Evolutionary conservation across 1,139 yeast genomes (phyloP).

Genomic region (Sugiyamaella sp.): DNA sequence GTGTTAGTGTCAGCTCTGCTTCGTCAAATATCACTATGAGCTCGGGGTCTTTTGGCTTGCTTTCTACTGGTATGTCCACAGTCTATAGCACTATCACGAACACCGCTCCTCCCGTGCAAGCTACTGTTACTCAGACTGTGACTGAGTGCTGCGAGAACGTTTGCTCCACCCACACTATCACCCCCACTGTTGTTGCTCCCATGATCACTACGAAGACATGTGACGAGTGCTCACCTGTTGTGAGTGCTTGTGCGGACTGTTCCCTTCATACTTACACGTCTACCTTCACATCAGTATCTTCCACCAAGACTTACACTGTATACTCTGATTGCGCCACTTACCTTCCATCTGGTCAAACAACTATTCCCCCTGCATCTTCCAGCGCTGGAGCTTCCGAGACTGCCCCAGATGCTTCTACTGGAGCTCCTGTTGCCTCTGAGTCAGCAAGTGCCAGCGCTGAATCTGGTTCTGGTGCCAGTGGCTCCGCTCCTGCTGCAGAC

Average conservation of each 20-base stretch:
- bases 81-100: conserved; percentile 3
- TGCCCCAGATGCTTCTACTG: conserved; percentile 3
- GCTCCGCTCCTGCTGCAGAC: conserved; percentile 11
- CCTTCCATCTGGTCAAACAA: conserved; percentile 16
- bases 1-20: background rate
- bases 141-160: conserved; percentile 33
- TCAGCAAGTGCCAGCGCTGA: conserved; percentile 17
- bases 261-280: conserved; percentile 24
- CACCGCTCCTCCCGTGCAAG: conserved; percentile 6
- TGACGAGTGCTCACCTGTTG: conserved; percentile 27
- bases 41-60: conserved; percentile 5
- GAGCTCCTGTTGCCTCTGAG: conserved; percentile 16
- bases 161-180: conserved; percentile 32
- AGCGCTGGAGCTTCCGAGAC: conserved; percentile 1
- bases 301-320: conserved; percentile 27
- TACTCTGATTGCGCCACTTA: conserved; percentile 30
- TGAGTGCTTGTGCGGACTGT: conserved; percentile 29
- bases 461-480: conserved; percentile 11
- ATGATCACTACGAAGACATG: conserved; percentile 29
- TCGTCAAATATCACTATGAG: conserved; percentile 7
- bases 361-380: conserved; percentile 15
- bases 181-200: conserved; percentile 33
- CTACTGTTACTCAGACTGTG: conserved; percentile 14
- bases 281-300: conserved; percentile 29
- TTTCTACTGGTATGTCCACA: conserved; percentile 1